phyloP scores from a whole-genome alignment of 73 alveolate genomes.

The Effrenium voratum region DNA sequence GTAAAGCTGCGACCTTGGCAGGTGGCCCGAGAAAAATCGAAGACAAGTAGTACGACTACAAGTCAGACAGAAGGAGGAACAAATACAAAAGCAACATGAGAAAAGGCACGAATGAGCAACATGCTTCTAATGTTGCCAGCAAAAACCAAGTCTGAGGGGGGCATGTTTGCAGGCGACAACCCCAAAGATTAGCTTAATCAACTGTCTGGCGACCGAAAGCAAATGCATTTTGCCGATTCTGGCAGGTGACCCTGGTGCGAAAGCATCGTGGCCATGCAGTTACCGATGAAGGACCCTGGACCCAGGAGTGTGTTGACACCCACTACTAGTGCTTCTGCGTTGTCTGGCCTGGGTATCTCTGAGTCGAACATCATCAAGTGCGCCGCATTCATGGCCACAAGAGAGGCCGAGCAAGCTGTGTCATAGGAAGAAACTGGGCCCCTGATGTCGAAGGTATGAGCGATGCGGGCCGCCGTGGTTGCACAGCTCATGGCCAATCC shows the following conservation, averaged over 20 bases:
- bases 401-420: conserved; percentile 91
- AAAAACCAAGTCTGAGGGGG: no score
- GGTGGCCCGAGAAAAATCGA: no score
- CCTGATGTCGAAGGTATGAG: conserved; percentile 46
- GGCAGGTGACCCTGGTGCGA: conserved; percentile 31
- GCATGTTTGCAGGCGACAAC: no score
- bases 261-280: conserved; percentile 85
- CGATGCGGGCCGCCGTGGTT: conserved; percentile 79
- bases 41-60: no score
- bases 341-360: conserved; percentile 80
- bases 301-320: conserved; percentile 81
- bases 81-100: no score
- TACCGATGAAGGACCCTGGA: conserved; percentile 79
- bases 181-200: no score
- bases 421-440: conserved; percentile 84
- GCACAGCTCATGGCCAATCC: conserved; percentile 85
- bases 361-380: conserved; percentile 83
- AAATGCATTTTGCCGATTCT: neutral
- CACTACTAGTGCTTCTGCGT: conserved; percentile 46
- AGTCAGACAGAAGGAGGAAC: no score
- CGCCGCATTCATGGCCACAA: conserved; percentile 78
- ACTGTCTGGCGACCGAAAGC: no score
- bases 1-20: conserved; percentile 60
- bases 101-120: no score
- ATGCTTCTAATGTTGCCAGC: neutral